Base-by-base conservation (phyloP, 352 stramenopile species). In the Phytophthora melonis region DNA sequence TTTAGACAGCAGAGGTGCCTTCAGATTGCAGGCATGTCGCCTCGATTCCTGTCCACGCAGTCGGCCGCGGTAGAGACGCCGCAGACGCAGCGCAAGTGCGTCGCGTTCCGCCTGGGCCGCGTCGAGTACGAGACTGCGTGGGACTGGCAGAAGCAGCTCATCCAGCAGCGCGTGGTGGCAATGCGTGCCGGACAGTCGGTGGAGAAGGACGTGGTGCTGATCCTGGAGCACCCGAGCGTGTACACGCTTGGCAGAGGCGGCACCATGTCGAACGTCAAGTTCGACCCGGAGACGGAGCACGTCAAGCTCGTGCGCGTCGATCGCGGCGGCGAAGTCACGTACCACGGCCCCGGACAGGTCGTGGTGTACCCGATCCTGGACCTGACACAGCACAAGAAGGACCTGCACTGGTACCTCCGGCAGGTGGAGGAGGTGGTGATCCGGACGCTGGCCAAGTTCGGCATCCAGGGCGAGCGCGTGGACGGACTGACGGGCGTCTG, bases 301-400 rank as follows among this genome's bases (percentile, higher is more conserved):
- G 57, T 93, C 57, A 92, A 97, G 76, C 86, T 99, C n/a, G 96
- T 99, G 72, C 85, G 97, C 30, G 96, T 99, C n/a, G 98, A 99
- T 78, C 94, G 98, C n/a, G 98, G 98, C 25, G 98, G 98, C 23
- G 97, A 99, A 84, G 97, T 99, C 19, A 99, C 98, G 11, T 99
- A 97, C 82, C 98, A 99, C 74, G 98, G 98, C 5, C 98, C 98
- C 1, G 97, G 97, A 21, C 98, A 99, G 72, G 78, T 99, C 10
- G 97, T 99, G 0, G 91, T 97, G 32, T 99, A 99, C 84, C 98
- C 98, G 32, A 94, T 99, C 27, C 79, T 99, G 45, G 93, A 99
- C 78, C 88, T 99, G 34, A 91, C 90, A 57, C 81, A 93, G 41
- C 94, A 98, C 81, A 96, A 97, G 81, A 91, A 97, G 70, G 98